These are phyloP conservation scores for Apiotrichum gracile DNA, from an alignment of 1,284 basidiomycete species.

Conservation along the genomic window DNA sequence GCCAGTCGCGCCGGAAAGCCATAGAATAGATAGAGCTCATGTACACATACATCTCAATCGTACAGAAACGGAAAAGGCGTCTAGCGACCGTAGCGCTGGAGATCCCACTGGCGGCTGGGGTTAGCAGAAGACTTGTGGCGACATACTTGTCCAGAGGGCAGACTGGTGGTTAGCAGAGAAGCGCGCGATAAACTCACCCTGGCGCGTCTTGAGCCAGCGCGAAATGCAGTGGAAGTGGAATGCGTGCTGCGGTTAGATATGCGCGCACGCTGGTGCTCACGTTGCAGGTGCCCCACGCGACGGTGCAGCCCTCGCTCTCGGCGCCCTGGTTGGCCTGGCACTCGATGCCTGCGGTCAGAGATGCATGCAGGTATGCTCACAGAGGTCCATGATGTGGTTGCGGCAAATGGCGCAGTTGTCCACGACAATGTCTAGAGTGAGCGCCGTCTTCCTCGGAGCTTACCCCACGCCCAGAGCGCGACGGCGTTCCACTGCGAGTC, in stretches of 20 bases:
- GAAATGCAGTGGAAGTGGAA: conserved; percentile 99
- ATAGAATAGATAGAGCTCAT: no score
- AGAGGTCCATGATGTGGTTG: conserved; percentile 98
- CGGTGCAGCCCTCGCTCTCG: conserved; percentile 91
- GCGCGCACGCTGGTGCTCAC: no score
- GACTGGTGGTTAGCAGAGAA: conserved; percentile 51
- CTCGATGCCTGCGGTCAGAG: conserved; percentile 72
- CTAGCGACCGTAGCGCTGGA: conserved; percentile 48
- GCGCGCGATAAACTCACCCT: conserved; percentile 46
- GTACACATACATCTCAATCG: conserved; percentile 6
- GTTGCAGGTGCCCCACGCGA: conserved; percentile 99
- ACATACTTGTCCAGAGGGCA: conserved; percentile 91
- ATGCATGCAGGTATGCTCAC: no score
- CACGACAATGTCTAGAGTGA: conserved; percentile 83
- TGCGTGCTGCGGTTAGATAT: conserved; percentile 67
- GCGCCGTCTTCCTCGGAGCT: no score
- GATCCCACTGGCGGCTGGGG: conserved; percentile 47
- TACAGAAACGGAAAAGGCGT: background rate
- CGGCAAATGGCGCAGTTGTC: conserved; percentile 95
- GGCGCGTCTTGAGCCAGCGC: conserved; percentile 97
- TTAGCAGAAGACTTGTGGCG: conserved; percentile 27
- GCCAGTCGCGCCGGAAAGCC: conserved; percentile 27
- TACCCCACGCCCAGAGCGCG: conserved; percentile 93
- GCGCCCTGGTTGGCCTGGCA: conserved; percentile 99
- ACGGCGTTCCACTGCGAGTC: conserved; percentile 84